Base-by-base conservation (phyloP, 2,329 filamentous ascomycete genomes). In the Byssochlamys sp. region DNA sequence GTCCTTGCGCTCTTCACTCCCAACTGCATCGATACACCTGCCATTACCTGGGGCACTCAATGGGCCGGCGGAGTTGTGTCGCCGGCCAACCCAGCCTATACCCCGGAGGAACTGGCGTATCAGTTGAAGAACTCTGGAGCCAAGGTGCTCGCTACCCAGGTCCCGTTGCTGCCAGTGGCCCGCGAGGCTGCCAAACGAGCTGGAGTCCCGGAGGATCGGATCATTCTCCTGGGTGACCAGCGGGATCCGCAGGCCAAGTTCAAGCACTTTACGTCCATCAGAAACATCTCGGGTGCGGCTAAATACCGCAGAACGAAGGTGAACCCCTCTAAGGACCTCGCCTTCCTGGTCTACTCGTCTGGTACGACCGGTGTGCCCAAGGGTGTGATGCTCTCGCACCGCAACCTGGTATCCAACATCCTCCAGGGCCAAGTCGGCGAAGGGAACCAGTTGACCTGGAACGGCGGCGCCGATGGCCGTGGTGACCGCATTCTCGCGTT, bases 321-420 rank as follows among this genome's bases (percentile, higher is more conserved):
- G 55, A 78, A 88, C 53, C 83, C 89, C 0, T 79, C 81, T 54
- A 85, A 84, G 58, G 90, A 96, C 68, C 71, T 94, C 27, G 87
- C 90, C 0, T 95, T 94, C 67, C 74, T 96, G 58, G 90, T 95
- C 0, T 96, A 95, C 72, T 90, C 86, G 54, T 91, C 87, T 6
- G 92, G 92, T 6, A 97, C 92, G 0, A 96, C 92, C 0, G 92
- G 92, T 1, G 77, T 91, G 54, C 91, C 92, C 0, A 97, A 97
- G 73, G 92, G 91, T 14, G 92, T 96, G 12, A 88, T 90, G 82
- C 78, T 96, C 31, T 88, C 84, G 6, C 92, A 97, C 73, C 73
- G 76, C 62, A 96, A 96, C 70, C 85, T 96, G 59, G 82, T 95
- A 10, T 77, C 89, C 59, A 95, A 96, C 71, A 69, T 85, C 5